Percentiles rank a stretch among this genome's conserved stretches.
These are phyloP conservation scores for Candida odintsovae DNA, from an alignment of 805 yeast species.

Conservation along the genomic window DNA sequence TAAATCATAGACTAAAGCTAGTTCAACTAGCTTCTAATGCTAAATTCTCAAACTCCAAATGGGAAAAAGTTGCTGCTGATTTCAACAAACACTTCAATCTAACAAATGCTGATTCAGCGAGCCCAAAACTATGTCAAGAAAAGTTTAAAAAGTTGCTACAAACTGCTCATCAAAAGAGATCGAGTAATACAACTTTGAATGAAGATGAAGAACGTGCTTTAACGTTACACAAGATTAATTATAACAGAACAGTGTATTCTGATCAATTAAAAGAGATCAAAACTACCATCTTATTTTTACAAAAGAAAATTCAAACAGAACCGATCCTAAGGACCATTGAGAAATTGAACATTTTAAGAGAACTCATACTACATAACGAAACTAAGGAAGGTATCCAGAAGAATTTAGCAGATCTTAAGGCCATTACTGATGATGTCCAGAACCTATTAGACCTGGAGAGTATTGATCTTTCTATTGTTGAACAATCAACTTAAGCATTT, in stretches of 20 bases:
- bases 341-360: neutral
- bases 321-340: neutral
- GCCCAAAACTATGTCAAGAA: constrained; percentile 3
- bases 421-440: neutral
- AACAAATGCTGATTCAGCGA: neutral
- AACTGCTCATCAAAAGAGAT: constrained; percentile 1
- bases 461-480: neutral
- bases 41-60: neutral
- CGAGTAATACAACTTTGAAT: neutral
- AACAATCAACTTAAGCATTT: neutral
- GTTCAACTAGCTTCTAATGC: neutral
- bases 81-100: neutral
- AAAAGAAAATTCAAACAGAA: neutral
- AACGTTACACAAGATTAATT: neutral
- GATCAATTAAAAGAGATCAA: neutral
- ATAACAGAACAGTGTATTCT: neutral
- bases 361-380: neutral
- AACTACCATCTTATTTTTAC: neutral
- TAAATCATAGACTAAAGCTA: neutral
- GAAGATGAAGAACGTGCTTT: neutral
- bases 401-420: neutral
- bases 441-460: neutral
- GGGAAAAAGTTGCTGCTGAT: neutral
- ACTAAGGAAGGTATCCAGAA: neutral
- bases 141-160: constrained; percentile 1